Evolutionary conservation across 1,139 yeast genomes (phyloP).

Genomic region (Yamadazyma kanchanaburiensis): DNA sequence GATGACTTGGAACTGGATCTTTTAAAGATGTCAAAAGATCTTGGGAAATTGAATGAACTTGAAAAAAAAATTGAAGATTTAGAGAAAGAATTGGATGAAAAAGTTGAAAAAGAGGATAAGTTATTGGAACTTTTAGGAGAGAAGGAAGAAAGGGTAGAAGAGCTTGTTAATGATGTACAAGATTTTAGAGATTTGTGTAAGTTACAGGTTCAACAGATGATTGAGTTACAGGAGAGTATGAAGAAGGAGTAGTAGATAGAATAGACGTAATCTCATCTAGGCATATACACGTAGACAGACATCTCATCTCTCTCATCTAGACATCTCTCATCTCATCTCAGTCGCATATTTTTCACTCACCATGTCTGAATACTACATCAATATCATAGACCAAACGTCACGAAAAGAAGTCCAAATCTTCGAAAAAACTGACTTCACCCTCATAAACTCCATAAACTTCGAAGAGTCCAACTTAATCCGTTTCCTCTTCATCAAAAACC

Average conservation of each 20-base stretch:
- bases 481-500: constrained; percentile 6
- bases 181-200: constrained; percentile 83
- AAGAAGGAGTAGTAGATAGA: neutral
- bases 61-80: constrained; percentile 46
- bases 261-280: neutral
- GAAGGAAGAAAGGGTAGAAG: constrained; percentile 82
- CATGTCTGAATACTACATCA: constrained; percentile 9
- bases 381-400: constrained; percentile 5
- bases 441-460: constrained; percentile 9
- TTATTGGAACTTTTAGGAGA: constrained; percentile 82
- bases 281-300: neutral
- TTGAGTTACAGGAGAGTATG: constrained; percentile 51
- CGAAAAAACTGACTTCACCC: constrained; percentile 13
- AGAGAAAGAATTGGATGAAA: constrained; percentile 28
- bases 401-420: constrained; percentile 11
- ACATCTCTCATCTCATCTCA: neutral
- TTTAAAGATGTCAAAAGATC: constrained; percentile 23
- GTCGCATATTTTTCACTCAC: neutral
- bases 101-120: constrained; percentile 49
- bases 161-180: constrained; percentile 79
- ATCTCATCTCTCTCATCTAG: constrained; percentile 1
- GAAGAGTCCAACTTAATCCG: constrained; percentile 2
- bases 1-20: constrained; percentile 68
- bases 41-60: constrained; percentile 24
- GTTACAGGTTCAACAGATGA: constrained; percentile 83